These are phyloP conservation scores for Jamesozyma gamospora DNA, from an alignment of 805 yeast species.

Conservation along the genomic window DNA sequence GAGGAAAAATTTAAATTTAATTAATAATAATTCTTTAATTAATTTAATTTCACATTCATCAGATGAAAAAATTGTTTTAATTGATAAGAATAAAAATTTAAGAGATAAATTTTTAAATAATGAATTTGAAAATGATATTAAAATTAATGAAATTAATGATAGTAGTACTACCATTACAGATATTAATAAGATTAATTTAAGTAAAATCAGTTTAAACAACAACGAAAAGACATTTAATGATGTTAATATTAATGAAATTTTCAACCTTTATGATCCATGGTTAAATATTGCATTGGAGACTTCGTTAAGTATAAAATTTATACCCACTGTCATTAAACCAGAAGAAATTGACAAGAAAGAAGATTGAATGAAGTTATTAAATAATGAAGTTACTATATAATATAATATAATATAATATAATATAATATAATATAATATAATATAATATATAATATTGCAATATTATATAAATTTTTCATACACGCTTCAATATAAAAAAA, in stretches of 20 bases:
- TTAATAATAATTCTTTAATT: constrained; percentile 1
- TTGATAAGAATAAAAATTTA: constrained; percentile 11
- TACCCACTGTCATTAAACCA: constrained; percentile 22
- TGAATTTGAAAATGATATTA: too few species aligned
- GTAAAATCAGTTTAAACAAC: constrained; percentile 16
- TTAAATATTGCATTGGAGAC: constrained; percentile 28
- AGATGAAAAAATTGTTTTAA: constrained; percentile 10
- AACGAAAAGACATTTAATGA: constrained; percentile 13
- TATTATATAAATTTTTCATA: too few species aligned
- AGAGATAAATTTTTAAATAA: constrained; percentile 8
- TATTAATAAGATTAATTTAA: constrained; percentile 4
- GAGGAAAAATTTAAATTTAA: constrained; percentile 6
- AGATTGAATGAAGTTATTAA: too few species aligned
- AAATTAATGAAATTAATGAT: background rate
- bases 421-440: too few species aligned
- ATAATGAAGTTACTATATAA: too few species aligned
- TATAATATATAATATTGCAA: too few species aligned
- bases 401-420: too few species aligned
- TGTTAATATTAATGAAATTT: constrained; percentile 22
- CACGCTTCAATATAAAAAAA: too few species aligned
- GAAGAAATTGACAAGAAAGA: background rate
- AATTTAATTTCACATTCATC: constrained; percentile 11
- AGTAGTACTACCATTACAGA: background rate
- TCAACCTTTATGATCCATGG: constrained; percentile 31
- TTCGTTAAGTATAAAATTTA: constrained; percentile 27